A percentile compares a stretch with the other conserved stretches of the same genome.
Evolutionary conservation across 176 grass and related monocot genomes (phyloP).

Genomic region (Elymus sibiricus): DNA sequence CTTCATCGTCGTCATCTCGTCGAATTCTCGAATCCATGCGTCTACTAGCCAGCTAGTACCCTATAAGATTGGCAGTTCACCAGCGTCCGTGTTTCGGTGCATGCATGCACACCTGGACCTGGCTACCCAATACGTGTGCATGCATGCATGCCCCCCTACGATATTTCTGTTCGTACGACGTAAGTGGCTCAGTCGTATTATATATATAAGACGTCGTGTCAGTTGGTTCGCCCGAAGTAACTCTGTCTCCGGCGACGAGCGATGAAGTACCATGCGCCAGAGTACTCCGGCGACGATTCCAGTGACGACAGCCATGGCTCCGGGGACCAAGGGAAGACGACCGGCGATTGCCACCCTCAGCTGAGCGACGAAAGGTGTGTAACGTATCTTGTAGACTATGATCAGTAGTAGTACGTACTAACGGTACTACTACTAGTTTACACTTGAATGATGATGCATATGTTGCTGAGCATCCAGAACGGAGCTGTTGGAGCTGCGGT

Average conservation of each 20-base stretch:
- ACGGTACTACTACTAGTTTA: not conserved
- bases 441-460: not conserved
- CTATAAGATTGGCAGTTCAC: not conserved
- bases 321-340: not conserved
- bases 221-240: not conserved
- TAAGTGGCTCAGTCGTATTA: not conserved
- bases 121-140: not conserved
- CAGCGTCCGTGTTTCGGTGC: not conserved
- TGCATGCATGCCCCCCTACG: not conserved
- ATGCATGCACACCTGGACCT: not conserved
- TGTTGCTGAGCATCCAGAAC: not conserved
- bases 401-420: not conserved
- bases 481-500: slow-evolving; percentile 11
- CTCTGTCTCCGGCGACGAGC: not conserved
- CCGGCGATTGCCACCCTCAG: not conserved
- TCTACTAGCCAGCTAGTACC: not conserved
- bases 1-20: not conserved
- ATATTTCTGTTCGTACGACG: not conserved
- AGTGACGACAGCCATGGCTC: not conserved
- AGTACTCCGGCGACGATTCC: not conserved
- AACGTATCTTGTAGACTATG: not conserved
- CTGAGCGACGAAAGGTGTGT: not conserved
- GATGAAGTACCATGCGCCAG: not conserved
- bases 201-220: not conserved
- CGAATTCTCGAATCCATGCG: not conserved